Evolutionary conservation across 2,329 filamentous ascomycete species (phyloP).

Genomic region (Bipolaris bicolor): DNA sequence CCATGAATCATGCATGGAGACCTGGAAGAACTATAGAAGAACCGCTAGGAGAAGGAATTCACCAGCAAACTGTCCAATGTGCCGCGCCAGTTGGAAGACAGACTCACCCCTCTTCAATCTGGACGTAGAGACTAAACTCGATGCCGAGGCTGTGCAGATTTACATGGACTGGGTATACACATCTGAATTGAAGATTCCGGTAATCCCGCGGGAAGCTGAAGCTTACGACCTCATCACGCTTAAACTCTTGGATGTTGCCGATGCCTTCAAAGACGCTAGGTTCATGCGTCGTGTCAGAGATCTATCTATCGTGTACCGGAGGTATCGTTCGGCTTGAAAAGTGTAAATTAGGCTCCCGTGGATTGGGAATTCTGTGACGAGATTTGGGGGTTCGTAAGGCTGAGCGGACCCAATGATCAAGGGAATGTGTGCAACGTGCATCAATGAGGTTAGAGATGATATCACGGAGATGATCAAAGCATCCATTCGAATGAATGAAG

Average conservation of each 20-base stretch:
- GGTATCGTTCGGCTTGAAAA: background rate
- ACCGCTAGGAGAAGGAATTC: background rate
- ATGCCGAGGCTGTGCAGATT: slow-evolving; percentile 6
- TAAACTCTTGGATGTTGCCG: slow-evolving; percentile 1
- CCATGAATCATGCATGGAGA: slow-evolving; percentile 22
- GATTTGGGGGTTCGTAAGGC: background rate
- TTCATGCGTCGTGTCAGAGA: background rate
- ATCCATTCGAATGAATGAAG: too few species aligned
- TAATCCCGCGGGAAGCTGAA: background rate
- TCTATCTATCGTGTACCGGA: background rate
- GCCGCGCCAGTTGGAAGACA: slow-evolving; percentile 18
- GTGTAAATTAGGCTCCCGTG: slow-evolving; percentile 4
- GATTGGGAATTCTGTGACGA: background rate
- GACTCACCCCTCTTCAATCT: background rate
- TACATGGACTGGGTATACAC: slow-evolving; percentile 28
- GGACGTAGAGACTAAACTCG: background rate
- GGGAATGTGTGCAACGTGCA: background rate
- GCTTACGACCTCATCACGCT: background rate
- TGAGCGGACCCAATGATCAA: too few species aligned
- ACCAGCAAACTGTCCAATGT: slow-evolving; percentile 20
- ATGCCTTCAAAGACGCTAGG: background rate
- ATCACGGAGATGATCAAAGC: too few species aligned
- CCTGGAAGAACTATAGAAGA: slow-evolving; percentile 1
- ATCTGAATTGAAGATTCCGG: background rate
- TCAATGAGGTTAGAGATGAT: background rate